A percentile compares a stretch with the other conserved stretches of the same genome.
Evolutionary conservation across 805 yeast species (phyloP).

Genomic region (Lipomyces yamadae): DNA sequence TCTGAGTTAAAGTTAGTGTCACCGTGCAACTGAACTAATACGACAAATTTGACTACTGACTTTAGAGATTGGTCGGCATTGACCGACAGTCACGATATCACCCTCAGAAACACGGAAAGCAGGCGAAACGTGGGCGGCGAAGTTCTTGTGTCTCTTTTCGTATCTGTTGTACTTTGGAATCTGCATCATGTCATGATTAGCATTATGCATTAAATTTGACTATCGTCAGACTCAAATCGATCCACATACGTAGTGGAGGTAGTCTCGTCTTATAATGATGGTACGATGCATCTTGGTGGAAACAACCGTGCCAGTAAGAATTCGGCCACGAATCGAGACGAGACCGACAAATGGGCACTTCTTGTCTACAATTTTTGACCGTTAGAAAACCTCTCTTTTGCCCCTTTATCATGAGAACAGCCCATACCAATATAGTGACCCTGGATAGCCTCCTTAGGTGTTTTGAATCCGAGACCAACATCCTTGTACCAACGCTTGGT

Average conservation of each 20-base stretch:
- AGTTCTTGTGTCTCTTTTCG: conserved; percentile 99
- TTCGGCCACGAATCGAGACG: conserved; percentile 99
- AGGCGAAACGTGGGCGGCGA: conserved; percentile 99
- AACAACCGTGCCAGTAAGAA: conserved; percentile 98
- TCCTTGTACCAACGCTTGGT: conserved; percentile 99
- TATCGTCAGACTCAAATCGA: neutral
- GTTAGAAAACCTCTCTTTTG: conserved; percentile 5
- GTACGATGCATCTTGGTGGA: conserved; percentile 99
- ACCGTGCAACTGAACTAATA: neutral
- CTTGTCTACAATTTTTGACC: conserved; percentile 56
- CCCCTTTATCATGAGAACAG: conserved; percentile 39
- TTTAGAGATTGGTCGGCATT: conserved; percentile 99
- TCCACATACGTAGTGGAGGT: conserved; percentile 78
- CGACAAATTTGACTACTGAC: neutral
- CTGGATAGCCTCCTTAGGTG: conserved; percentile 98
- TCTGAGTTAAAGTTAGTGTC: conserved; percentile 47
- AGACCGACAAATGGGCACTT: conserved; percentile 99
- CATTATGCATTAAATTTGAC: neutral
- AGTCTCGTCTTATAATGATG: conserved; percentile 98
- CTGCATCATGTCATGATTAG: conserved; percentile 16
- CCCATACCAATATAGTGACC: conserved; percentile 86
- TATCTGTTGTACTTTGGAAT: conserved; percentile 99
- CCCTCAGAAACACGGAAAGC: conserved; percentile 99
- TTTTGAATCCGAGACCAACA: conserved; percentile 99
- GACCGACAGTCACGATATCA: conserved; percentile 99